Evolutionary conservation across 345 rosid genomes (phyloP).

Genomic region (Triadica sebifera): DNA sequence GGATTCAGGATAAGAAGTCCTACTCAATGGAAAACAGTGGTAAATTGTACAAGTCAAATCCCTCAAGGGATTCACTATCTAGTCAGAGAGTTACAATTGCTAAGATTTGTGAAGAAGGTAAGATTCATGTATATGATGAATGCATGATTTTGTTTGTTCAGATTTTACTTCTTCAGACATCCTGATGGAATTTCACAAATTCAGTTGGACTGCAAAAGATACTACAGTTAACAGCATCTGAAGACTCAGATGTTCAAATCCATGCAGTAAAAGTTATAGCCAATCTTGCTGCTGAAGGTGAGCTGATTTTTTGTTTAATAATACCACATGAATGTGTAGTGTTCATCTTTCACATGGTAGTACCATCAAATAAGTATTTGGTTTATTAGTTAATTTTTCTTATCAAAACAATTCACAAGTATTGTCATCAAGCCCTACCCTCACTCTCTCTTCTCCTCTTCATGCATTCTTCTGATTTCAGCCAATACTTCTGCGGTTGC

Average conservation of each 20-base stretch:
- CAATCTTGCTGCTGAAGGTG: conserved; percentile 98
- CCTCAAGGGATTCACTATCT: conserved; percentile 54
- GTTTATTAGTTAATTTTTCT: not conserved
- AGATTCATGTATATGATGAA: conserved; percentile 3
- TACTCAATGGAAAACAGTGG: conserved; percentile 48
- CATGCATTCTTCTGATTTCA: not conserved
- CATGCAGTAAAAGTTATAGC: conserved; percentile 95
- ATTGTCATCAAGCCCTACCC: not conserved
- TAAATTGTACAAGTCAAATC: conserved; percentile 52
- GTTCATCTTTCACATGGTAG: not conserved
- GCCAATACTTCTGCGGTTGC: no score
- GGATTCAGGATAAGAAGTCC: conserved; percentile 50
- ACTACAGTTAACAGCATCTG: conserved; percentile 67
- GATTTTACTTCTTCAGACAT: not conserved
- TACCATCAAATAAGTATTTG: not conserved
- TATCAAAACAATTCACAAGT: not conserved
- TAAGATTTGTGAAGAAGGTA: conserved; percentile 94
- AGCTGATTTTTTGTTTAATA: conserved; percentile 10
- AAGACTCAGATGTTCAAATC: conserved; percentile 79
- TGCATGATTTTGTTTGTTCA: conserved; percentile 3
- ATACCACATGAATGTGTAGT: not conserved
- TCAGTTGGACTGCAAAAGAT: conserved; percentile 89
- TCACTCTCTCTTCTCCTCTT: not conserved
- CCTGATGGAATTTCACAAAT: conserved; percentile 17
- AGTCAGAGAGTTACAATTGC: conserved; percentile 86